Evolutionary conservation across 2,329 filamentous ascomycete species (phyloP), one percentile per base, ranked within the genome.

Genomic region (Ceratocystis variospora): DNA sequence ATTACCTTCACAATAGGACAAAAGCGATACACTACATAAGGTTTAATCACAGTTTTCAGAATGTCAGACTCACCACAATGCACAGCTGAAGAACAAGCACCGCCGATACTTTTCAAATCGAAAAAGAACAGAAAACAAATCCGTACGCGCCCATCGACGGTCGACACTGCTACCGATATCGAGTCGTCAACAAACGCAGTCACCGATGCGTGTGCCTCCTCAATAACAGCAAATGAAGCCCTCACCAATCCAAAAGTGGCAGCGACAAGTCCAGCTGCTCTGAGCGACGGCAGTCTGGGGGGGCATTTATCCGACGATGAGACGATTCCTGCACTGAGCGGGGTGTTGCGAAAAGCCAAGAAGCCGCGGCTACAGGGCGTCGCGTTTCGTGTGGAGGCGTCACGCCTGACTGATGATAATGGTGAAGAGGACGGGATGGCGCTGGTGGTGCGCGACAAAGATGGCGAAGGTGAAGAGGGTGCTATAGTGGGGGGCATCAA

Each of bases 351-450:
- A 44, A 75, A 77, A 57, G 79, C 80, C 55, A 79, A 78, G 69
- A 78, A 76, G 69, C 74, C 75, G 28, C 78, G 79, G 61, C 72
- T 79, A 45, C 78, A 79, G 46, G 85, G 84, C 66, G 82, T 87
- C 6, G 81, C 78, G 55, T 86, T 87, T 71, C 76, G 78, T 63
- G 75, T 76, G 22, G 74, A 71, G 50, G 68, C 71, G 5, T 19
- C 70, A 69, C 15, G 63, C 62, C 7, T 76, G 45, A 70, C 73
- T 8, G 72, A 75, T 46, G 61, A 61, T 17, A 22, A 57, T 2
- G 48, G 50, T 5, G 63, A 62, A n/a, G 59, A 48, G 12, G 46
- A 66, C 3, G 53, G 50, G n/a, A 37, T n/a, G 28, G 61, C n/a
- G 10, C 19, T 63, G 31, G 53, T 25, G 6, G 45, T 33, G 31